phyloP scores from a whole-genome alignment of 345 rosid species.

The Litchi chinensis region DNA sequence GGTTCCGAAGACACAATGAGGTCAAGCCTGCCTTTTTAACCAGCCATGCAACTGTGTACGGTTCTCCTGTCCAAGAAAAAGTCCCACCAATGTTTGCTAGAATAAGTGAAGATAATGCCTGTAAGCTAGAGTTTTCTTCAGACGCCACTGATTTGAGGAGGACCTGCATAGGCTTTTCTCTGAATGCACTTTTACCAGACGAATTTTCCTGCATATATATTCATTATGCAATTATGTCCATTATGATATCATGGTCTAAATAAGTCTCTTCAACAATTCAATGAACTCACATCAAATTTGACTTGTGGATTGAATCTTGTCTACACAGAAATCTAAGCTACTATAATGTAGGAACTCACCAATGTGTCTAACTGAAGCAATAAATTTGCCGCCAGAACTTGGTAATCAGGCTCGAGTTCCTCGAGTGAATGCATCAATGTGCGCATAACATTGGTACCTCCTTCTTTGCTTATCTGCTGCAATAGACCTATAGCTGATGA shows the following conservation, averaged over 20 bases:
- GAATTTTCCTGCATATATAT: conserved; percentile 57
- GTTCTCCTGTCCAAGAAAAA: conserved; percentile 83
- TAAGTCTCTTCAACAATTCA: background rate
- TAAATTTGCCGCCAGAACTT: conserved; percentile 70
- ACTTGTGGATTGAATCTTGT: background rate
- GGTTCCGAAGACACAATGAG: conserved; percentile 59
- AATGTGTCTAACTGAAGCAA: conserved; percentile 66
- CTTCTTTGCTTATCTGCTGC: conserved; percentile 64
- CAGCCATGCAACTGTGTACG: conserved; percentile 84
- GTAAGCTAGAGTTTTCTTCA: conserved; percentile 48
- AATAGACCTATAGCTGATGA: conserved; percentile 62
- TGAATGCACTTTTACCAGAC: conserved; percentile 42
- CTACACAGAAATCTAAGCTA: background rate
- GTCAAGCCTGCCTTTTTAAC: conserved; percentile 81
- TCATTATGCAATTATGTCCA: background rate
- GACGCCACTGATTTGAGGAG: conserved; percentile 51
- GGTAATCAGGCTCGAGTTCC: conserved; percentile 54
- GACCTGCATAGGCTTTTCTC: conserved; percentile 57
- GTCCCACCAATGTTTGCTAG: conserved; percentile 89
- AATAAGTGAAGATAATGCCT: conserved; percentile 59
- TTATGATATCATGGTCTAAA: background rate
- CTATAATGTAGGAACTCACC: conserved; percentile 38
- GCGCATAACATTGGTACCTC: conserved; percentile 47
- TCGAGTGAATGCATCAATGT: conserved; percentile 46
- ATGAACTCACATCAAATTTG: background rate